Evolutionary conservation across 345 rosid genomes (phyloP).

Genomic region (Aquilaria yunnanensis): DNA sequence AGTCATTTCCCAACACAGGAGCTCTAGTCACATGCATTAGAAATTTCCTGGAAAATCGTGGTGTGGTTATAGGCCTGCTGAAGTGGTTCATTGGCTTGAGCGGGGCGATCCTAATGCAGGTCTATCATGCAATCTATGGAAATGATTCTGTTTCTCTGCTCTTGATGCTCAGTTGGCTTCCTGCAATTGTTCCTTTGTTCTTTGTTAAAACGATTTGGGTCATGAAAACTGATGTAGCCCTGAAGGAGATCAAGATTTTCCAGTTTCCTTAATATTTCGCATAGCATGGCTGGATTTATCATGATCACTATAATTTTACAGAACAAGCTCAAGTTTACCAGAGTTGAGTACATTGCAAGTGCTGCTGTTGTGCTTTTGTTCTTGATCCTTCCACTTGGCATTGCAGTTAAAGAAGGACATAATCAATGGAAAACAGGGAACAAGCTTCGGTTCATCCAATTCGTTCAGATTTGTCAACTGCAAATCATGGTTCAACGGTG

Average conservation of each 20-base stretch:
- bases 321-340: slow-evolving; percentile 31
- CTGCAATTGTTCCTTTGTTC: slow-evolving; percentile 31
- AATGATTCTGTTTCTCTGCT: slow-evolving; percentile 31
- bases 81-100: slow-evolving; percentile 52
- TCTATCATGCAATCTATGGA: slow-evolving; percentile 37
- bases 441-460: slow-evolving; percentile 14
- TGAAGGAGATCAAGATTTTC: slow-evolving; percentile 29
- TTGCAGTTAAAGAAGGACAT: slow-evolving; percentile 37
- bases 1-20: slow-evolving; percentile 49
- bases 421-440: slow-evolving; percentile 22
- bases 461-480: slow-evolving; percentile 23
- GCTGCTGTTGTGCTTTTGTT: slow-evolving; percentile 28
- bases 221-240: slow-evolving; percentile 20
- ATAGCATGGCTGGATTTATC: slow-evolving; percentile 39
- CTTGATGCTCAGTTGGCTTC: slow-evolving; percentile 43
- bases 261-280: slow-evolving; percentile 39
- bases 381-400: slow-evolving; percentile 33
- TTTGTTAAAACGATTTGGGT: slow-evolving; percentile 34
- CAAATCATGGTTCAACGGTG: slow-evolving; percentile 2
- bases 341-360: slow-evolving; percentile 27
- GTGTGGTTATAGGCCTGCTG: slow-evolving; percentile 40
- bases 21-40: slow-evolving; percentile 47
- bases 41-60: slow-evolving; percentile 53
- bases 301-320: slow-evolving; percentile 31
- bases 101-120: slow-evolving; percentile 45